Evolutionary conservation across 257 asterid species (phyloP), one percentile per base, ranked within the genome.

Genomic region (Mentha longifolia): DNA sequence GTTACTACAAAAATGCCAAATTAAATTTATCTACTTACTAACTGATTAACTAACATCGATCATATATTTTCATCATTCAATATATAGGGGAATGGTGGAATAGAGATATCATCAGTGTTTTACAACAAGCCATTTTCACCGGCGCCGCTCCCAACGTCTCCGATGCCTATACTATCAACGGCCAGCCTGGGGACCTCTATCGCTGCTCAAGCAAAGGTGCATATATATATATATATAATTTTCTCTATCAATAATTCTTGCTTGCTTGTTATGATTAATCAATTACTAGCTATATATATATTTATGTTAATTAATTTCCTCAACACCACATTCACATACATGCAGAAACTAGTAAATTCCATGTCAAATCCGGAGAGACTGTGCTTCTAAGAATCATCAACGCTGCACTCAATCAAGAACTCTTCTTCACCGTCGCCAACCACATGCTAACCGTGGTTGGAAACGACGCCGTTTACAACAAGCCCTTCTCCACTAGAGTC

Each of bases 81-180:
- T 22, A 22, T 22, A 52, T 86, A 90, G 97, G 97, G 19, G 95
- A 90, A 83, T 90, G 97, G 97, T 90, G 97, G 97, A 37, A 85
- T 14, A 75, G 85, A 63, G 92, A 90, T 54, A 83, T 86, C 83
- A 78, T 83, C 41, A 78, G 77, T 25, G 82, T 90, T 4, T 59
- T 78, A 56, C 66, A 78, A 54, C 95, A 86, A 75, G 85, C 97
- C 1, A 47, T 55, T 8, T 86, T 88, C 31, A 86, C 83, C 1
- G 97, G 97, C 31, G 92, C 86, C 7, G 92, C 95, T 72, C 95
- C 97, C 3, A 88, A 88, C 76, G 81, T 65, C 25, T 90, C 93
- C 4, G 85, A 90, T 77, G 97, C 96, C n/a, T 89, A 81, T 74
- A 89, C 96, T 17, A 87, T 89, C 76, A 89, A 89, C 51, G 96